phyloP scores from a whole-genome alignment of 176 grass and related monocot species.

The Elaeis guineensis region DNA sequence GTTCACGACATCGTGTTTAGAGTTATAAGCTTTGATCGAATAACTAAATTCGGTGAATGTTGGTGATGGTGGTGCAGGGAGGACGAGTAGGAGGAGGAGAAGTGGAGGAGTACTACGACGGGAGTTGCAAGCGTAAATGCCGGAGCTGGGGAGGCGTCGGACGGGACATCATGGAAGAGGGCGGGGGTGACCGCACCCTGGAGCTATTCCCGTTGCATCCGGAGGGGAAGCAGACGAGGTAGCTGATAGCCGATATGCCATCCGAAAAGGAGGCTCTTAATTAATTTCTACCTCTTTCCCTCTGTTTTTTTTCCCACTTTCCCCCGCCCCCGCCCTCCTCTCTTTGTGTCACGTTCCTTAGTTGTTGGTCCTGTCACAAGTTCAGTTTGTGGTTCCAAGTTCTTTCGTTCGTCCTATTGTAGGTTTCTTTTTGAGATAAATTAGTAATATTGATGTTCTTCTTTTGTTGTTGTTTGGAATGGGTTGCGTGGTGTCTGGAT shows the following conservation, averaged over 20 bases:
- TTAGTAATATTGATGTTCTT: not conserved
- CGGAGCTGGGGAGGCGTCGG: constrained; percentile 20
- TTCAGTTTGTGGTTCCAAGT: too few species aligned
- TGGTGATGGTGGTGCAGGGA: not conserved
- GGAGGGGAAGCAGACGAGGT: constrained; percentile 30
- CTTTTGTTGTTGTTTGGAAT: not conserved
- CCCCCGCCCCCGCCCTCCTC: too few species aligned
- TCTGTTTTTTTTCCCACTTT: too few species aligned
- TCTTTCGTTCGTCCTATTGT: too few species aligned
- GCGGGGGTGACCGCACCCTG: constrained; percentile 30
- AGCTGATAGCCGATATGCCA: not conserved
- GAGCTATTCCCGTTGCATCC: constrained; percentile 93
- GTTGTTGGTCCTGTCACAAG: too few species aligned
- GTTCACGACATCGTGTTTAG: too few species aligned
- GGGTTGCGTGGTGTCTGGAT: not conserved
- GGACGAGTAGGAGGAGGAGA: constrained; percentile 12
- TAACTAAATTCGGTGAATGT: too few species aligned
- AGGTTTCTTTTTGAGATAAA: too few species aligned
- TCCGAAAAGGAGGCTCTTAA: too few species aligned
- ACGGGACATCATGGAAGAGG: constrained; percentile 6
- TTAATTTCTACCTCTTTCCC: not conserved
- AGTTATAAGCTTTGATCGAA: too few species aligned
- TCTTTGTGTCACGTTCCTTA: too few species aligned
- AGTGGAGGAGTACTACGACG: constrained; percentile 15
- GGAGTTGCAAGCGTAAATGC: constrained; percentile 41